Percentiles rank a stretch among this genome's conserved stretches.
Conservation (phyloP, 2,329 filamentous ascomycete genomes). For the Verticillium nubilum region DNA sequence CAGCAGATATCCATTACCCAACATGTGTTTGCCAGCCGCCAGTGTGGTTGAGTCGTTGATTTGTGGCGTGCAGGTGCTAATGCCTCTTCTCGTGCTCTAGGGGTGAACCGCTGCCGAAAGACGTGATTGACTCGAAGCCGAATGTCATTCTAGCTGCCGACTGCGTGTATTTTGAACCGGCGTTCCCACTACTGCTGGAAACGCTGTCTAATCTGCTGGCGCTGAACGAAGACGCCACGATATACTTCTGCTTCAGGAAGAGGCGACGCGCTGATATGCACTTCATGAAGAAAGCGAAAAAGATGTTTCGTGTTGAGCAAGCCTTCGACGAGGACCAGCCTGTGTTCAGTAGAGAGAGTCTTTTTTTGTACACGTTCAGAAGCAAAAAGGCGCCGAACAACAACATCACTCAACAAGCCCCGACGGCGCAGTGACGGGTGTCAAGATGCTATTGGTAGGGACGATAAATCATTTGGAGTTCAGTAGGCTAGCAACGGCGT, state of each 20-base stretch:
- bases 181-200: slow-evolving; percentile 78
- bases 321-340: slow-evolving; percentile 56
- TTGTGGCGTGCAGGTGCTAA: not conserved
- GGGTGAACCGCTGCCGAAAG: slow-evolving; percentile 53
- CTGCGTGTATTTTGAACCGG: slow-evolving; percentile 95
- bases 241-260: slow-evolving; percentile 93
- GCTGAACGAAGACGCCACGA: slow-evolving; percentile 58
- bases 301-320: slow-evolving; percentile 58
- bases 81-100: slow-evolving; percentile 25
- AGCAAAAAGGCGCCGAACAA: slow-evolving; percentile 22
- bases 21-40: not conserved
- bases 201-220: slow-evolving; percentile 72
- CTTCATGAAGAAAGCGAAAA: slow-evolving; percentile 67
- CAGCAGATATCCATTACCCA: not conserved
- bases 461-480: not conserved
- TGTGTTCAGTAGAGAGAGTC: slow-evolving; percentile 48
- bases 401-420: not conserved
- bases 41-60: not conserved
- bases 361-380: slow-evolving; percentile 57
- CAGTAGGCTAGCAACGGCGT: not conserved
- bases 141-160: slow-evolving; percentile 89
- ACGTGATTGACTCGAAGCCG: slow-evolving; percentile 53
- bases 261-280: slow-evolving; percentile 74
- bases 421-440: not conserved
- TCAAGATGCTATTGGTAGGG: not conserved